Percentiles rank a stretch among this genome's conserved stretches.
These are phyloP conservation scores for Penicillium sp. DNA, from an alignment of 2,329 filamentous ascomycete species.

Conservation along the genomic window DNA sequence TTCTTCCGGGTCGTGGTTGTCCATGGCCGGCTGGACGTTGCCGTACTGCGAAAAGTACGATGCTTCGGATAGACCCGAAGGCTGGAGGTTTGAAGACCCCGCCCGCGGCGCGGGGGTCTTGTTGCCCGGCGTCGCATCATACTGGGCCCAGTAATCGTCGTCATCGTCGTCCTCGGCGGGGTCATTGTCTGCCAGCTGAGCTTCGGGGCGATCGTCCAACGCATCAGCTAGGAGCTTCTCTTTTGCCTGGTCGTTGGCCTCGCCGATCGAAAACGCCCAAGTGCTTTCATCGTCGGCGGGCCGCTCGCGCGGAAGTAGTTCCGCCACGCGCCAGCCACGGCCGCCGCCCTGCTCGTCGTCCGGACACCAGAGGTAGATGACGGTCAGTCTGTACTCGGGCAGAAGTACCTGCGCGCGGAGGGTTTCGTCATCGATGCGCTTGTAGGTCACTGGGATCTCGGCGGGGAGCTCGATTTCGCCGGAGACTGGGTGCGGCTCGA, in stretches of 20 bases:
- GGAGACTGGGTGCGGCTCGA: constrained; percentile 66
- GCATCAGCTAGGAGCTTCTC: constrained; percentile 42
- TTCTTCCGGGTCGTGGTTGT: constrained; percentile 63
- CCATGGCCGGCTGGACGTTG: constrained; percentile 65
- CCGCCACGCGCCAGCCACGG: constrained; percentile 61
- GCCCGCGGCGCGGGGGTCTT: constrained; percentile 38
- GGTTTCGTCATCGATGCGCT: constrained; percentile 63
- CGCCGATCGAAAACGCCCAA: constrained; percentile 58
- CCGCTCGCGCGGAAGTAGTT: constrained; percentile 57
- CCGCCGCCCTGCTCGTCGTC: constrained; percentile 56
- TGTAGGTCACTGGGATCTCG: constrained; percentile 57
- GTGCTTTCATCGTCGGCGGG: constrained; percentile 50
- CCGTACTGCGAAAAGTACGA: constrained; percentile 65
- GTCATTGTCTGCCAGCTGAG: constrained; percentile 19
- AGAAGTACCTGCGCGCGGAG: constrained; percentile 58
- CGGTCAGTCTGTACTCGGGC: constrained; percentile 56
- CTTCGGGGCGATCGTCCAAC: constrained; percentile 33
- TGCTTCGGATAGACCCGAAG: constrained; percentile 51
- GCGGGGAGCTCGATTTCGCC: constrained; percentile 66
- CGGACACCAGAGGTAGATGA: constrained; percentile 64
- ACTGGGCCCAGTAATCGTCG: constrained; percentile 67
- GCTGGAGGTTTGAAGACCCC: constrained; percentile 25
- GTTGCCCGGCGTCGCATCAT: constrained; percentile 57
- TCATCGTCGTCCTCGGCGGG: constrained; percentile 52
- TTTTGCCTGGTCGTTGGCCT: constrained; percentile 54